Conservation (phyloP, 192 early-diverging fungal genomes). For the Coemansia sp. region DNA sequence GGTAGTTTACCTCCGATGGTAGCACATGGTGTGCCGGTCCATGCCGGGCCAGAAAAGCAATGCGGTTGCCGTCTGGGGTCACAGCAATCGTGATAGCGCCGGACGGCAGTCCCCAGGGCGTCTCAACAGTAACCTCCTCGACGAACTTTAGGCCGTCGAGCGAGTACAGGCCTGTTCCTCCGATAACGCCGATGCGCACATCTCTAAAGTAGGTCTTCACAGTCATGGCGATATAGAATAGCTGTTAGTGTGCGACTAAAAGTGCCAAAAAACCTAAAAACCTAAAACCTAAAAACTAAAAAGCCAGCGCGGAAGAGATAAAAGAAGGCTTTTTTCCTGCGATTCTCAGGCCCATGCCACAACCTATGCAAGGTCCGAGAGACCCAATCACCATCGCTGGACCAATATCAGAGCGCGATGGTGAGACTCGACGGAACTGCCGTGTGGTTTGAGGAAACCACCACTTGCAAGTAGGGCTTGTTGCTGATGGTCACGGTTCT, state of each 20-base stretch:
- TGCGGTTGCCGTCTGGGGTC: conserved; percentile 66
- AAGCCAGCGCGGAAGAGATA: not conserved
- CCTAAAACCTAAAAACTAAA: too few relatives aligned
- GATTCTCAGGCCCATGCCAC: not conserved
- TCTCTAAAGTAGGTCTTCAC: conserved; percentile 32
- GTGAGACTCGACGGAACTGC: conserved; percentile 37
- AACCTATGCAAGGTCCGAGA: not conserved
- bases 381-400: not conserved
- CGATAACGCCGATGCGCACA: conserved; percentile 89
- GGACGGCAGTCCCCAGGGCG: conserved; percentile 88
- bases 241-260: not conserved
- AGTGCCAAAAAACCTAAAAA: conserved; percentile 6
- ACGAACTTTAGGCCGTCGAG: conserved; percentile 78
- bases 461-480: conserved; percentile 35
- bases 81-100: conserved; percentile 81
- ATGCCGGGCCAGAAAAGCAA: conserved; percentile 97
- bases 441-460: conserved; percentile 44
- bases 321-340: not conserved
- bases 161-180: conserved; percentile 90
- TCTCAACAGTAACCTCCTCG: conserved; percentile 81
- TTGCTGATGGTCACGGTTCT: conserved; percentile 33
- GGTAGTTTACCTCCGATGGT: conserved; percentile 86
- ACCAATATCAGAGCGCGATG: not conserved
- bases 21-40: conserved; percentile 85
- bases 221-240: not conserved